Base-by-base conservation (phyloP, 805 yeast species). In the Saturnispora sekii region DNA sequence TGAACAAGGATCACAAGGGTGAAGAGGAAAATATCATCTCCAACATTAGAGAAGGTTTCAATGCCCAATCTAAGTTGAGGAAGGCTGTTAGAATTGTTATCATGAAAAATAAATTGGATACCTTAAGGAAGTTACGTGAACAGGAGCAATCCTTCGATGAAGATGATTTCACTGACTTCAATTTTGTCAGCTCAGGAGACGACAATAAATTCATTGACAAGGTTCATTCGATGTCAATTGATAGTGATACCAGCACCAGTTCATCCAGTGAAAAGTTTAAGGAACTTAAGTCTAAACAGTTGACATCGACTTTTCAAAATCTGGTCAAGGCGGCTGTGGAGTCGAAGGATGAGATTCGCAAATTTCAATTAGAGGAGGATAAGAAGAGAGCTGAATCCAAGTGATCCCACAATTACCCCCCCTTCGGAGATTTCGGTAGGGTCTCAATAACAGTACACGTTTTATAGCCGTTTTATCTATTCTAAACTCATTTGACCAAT, bases 31-130 rank as follows among this genome's bases (percentile, higher is more conserved):
- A 90, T 64, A 74, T 90, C 67, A 73, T 87, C 62, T 95, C 95
- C 18, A 74, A 70, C 58, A 80, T 90, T 64, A 77, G 78, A 66
- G 78, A 79, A 58, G 86, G 85, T 37, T 84, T 87, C 72, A 78
- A 81, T 58, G 94, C 95, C 30, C 86, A 84, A 58, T 72, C 75
- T 56, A 88, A 84, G 63, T 80, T 93, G 67, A 78, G 81, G 56
- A 84, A 82, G 54, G 97, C 93, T 33, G 81, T 86, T 54, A 93
- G 87, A 60, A 69, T 86, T 58, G 89, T 90, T 43, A 79, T 78
- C 54, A 75, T 90, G 64, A 78, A 83, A 56, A 88, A 88, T 63
- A 76, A 84, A 60, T 79, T 90, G 61, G 70, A 75, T 56, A 79
- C 81, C 53, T 73, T 90, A 59, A 78, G 81, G 64, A 70, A 71